Conservation (phyloP, 257 asterid genomes). For the Ehretia macrophylla region DNA sequence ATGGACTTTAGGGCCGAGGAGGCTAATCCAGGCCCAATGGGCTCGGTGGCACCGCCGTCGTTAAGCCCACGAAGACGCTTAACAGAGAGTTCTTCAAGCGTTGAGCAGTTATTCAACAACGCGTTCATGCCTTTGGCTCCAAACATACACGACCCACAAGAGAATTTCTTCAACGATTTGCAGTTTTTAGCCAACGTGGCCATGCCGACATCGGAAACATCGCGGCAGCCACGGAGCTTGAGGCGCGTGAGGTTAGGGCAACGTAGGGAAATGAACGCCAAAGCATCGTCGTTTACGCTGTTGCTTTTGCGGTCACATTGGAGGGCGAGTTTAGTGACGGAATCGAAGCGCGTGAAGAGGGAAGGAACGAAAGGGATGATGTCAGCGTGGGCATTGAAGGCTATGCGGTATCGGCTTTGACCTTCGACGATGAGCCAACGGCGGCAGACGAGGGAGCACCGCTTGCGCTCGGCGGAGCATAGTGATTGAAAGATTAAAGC, state of each 20-base stretch:
- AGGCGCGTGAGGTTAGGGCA: constrained; percentile 59
- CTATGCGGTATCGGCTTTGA: constrained; percentile 63
- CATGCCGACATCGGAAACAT: constrained; percentile 67
- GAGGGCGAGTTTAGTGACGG: constrained; percentile 66
- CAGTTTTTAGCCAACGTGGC: constrained; percentile 53
- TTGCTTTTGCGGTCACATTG: constrained; percentile 67
- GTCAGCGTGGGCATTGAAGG: constrained; percentile 49
- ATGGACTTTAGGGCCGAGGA: constrained; percentile 51
- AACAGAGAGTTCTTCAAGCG: constrained; percentile 68
- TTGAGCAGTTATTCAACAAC: constrained; percentile 49
- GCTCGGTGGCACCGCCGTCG: constrained; percentile 50
- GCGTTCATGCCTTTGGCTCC: constrained; percentile 90
- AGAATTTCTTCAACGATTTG: constrained; percentile 53
- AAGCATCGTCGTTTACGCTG: constrained; percentile 56
- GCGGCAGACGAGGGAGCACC: constrained; percentile 60
- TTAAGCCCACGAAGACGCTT: constrained; percentile 68
- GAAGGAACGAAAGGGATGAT: constrained; percentile 31
- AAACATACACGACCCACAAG: constrained; percentile 72
- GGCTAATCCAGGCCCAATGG: constrained; percentile 66
- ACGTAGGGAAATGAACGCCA: constrained; percentile 44
- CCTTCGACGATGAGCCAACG: constrained; percentile 79
- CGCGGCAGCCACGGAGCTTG: constrained; percentile 80
- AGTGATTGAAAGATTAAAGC: constrained; percentile 62
- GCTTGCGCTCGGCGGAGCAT: constrained; percentile 66
- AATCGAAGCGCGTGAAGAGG: constrained; percentile 60